Base-by-base conservation (phyloP, 306 rosid species). In the Inga leiocalycina region DNA sequence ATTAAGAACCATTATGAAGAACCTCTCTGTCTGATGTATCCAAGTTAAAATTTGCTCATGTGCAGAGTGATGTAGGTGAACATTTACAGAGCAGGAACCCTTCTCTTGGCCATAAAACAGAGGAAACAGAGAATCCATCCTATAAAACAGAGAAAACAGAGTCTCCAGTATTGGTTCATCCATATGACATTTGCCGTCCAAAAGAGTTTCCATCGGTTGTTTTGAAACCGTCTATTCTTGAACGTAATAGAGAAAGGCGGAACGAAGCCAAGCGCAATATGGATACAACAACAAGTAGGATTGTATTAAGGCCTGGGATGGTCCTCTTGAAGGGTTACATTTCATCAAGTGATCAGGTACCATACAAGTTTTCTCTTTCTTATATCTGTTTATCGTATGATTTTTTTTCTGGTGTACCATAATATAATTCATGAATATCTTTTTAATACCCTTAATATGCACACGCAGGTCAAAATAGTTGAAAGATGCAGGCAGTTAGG, bases 131-230 rank as follows among this genome's bases (percentile, higher is more conserved):
- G 57, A 13, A 71, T 14, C 80, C 43, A 39, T 39, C 43, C 43
- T 39, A 39, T 52, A 35, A 20, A 30, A 77, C 39, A 12, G 79
- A 82, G 59, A 72, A 73, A 66, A 45, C 80, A 32, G 81, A 82
- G 57, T 10, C 67, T 14, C 81, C 83, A 13, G 13, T 10, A 9
- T 32, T 12, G 24, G 48, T 6, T 22, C 32, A 19, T 0, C 5
- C 81, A 41, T 91, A 90, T 75, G 97, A 93, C 87, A 89, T 95
- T 43, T 95, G 95, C 76, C 88, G 56, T 15, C 74, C 84, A 19
- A 90, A 85, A 72, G 19, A 30, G 8, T 16, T 0, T 24, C 64
- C 37, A 37, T 0, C 11, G 39, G 52, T 82, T 45, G 71, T 2
- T 8, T 83, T 93, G 87, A 87, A 90, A 6, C 82, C 89, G 22